A percentile compares a stretch with the other conserved stretches of the same genome.
Evolutionary conservation across 106 monocot genomes (phyloP).

Genomic region (Cymbidium sinense): DNA sequence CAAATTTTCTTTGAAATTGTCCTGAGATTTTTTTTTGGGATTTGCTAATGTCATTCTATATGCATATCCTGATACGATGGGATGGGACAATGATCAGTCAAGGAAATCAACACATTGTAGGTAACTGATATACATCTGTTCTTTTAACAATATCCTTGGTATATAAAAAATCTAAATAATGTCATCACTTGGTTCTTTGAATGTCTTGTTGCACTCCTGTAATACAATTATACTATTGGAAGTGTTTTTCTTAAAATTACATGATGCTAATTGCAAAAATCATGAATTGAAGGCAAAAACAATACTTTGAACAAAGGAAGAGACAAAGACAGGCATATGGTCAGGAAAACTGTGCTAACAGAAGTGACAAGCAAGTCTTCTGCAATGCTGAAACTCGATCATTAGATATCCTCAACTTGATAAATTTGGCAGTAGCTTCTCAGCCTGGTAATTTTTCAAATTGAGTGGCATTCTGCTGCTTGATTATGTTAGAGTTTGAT

Average conservation of each 20-base stretch:
- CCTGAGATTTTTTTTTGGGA: neutral
- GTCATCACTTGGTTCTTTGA: neutral
- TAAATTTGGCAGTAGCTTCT: conserved; percentile 34
- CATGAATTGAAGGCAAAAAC: conserved; percentile 47
- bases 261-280: conserved; percentile 5
- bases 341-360: conserved; percentile 14
- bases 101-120: conserved; percentile 55
- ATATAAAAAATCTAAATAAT: neutral
- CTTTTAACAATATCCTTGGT: neutral
- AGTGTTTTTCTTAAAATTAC: neutral
- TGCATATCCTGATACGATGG: conserved; percentile 13
- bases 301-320: conserved; percentile 69
- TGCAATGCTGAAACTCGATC: conserved; percentile 35
- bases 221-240: neutral
- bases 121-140: conserved; percentile 14
- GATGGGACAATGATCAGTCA: conserved; percentile 32
- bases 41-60: conserved; percentile 6
- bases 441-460: conserved; percentile 15
- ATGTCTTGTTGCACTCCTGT: neutral
- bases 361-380: conserved; percentile 13
- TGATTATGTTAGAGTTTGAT: neutral
- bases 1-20: neutral
- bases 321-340: conserved; percentile 32
- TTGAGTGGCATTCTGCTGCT: neutral
- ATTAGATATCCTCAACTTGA: conserved; percentile 49